Evolutionary conservation across 2,329 filamentous ascomycete genomes (phyloP).

Genomic region (Phialocephala sp.): DNA sequence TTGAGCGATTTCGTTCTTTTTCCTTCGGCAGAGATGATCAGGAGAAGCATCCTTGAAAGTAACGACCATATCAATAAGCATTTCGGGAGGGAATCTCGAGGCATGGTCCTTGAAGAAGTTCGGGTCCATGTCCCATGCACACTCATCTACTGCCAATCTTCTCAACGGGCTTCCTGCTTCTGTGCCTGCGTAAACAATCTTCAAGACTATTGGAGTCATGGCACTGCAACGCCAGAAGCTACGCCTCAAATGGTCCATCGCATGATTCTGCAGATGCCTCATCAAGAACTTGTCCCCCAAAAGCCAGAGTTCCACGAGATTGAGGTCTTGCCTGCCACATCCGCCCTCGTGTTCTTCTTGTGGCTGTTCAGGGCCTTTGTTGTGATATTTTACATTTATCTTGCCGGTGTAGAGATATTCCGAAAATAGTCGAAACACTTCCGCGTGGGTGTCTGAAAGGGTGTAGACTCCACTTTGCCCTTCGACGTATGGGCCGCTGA

Average conservation of each 20-base stretch:
- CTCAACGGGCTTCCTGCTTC: not conserved
- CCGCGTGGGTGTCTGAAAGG: not conserved
- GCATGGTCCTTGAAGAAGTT: not conserved
- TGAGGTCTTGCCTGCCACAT: not conserved
- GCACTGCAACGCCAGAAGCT: not conserved
- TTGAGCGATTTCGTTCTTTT: not conserved
- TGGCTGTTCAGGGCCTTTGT: not conserved
- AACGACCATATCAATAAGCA: not conserved
- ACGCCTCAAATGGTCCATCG: not conserved
- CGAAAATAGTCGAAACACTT: not conserved
- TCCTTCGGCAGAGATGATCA: not conserved
- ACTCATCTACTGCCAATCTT: not conserved
- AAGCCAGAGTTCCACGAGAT: not conserved
- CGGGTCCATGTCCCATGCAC: not conserved
- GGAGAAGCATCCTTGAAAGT: not conserved
- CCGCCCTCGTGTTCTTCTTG: not conserved
- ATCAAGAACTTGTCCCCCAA: not conserved
- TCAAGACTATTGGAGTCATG: not conserved
- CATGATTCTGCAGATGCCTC: not conserved
- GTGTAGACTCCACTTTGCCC: not conserved
- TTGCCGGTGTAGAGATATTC: not conserved
- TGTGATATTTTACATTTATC: not conserved
- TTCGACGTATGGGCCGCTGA: not conserved
- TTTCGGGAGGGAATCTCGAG: not conserved
- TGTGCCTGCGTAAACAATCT: not conserved